Base-by-base conservation (phyloP, 805 yeast species). In the Candida broadrunensis region DNA sequence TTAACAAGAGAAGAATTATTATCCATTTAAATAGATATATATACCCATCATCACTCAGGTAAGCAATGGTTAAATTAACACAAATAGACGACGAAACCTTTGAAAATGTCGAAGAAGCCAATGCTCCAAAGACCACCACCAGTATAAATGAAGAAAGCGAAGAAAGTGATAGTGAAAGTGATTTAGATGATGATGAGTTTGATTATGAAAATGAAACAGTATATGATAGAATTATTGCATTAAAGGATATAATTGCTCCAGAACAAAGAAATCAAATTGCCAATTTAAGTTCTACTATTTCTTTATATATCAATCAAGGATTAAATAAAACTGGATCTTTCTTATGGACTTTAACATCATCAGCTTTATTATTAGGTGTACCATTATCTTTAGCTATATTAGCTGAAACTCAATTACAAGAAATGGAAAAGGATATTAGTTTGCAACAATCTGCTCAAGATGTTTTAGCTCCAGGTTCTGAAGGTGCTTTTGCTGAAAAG, bases 161-260 rank as follows among this genome's bases (percentile, higher is more conserved):
- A 37, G 67, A 60, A 35, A 61, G 64, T 33, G 71, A 67, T 20
- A 64, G 56, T 26, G 66, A 60, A 9, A 56, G 61, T 32, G 87
- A 80, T 31, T 68, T 75, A 21, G 86, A 72, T 38, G 60, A 63
- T 40, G 88, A 81, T 47, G 95, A 86, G 52, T 87, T 79, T 50
- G 88, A 86, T 60, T 54, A 72, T 43, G 86, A 81, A 57, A 80
- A 83, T 58, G 99, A 93, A 73, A 83, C 96, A 24, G 50, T 93
- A 14, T 66, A 73, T 45, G 98, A 93, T 55, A 85, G 99, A 78
- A 64, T 93, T 48, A 79, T 80, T 47, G 99, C 99, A 37, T 78
- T 93, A 56, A 88, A 83, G 66, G 97, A 93, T 61, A 86, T 91
- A 40, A 72, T 93, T 38, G 88, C 97, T 35, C 97, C 97, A 52